phyloP scores from a whole-genome alignment of 208 protist species.

The Leishmania tropica region DNA sequence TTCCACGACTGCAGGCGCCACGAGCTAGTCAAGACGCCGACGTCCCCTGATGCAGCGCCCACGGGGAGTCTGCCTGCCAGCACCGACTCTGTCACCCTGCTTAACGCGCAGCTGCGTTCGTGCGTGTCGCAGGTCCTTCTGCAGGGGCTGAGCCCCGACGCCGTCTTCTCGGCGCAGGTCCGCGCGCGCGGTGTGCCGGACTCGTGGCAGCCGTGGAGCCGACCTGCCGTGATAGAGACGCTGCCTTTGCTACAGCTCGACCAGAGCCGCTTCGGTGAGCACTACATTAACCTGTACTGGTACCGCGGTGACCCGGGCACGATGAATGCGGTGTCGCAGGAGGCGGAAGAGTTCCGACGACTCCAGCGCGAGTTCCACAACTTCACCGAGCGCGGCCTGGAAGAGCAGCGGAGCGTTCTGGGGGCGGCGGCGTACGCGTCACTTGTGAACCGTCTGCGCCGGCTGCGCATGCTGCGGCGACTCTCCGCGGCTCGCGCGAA shows the following conservation, averaged over 20 bases:
- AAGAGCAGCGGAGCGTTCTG: conserved; percentile 46
- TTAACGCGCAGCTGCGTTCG: conserved; percentile 51
- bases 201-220: conserved; percentile 89
- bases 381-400: conserved; percentile 65
- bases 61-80: background rate
- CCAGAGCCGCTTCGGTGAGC: conserved; percentile 88
- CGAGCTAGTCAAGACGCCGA: conserved; percentile 12
- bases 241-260: conserved; percentile 71
- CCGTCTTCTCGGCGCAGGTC: conserved; percentile 46
- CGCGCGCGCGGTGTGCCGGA: conserved; percentile 49
- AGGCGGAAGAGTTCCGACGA: conserved; percentile 45
- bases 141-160: conserved; percentile 42
- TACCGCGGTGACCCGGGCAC: conserved; percentile 47
- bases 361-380: conserved; percentile 68
- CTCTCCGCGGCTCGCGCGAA: conserved; percentile 41
- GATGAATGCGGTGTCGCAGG: conserved; percentile 26
- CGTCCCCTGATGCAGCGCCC: background rate
- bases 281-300: conserved; percentile 93
- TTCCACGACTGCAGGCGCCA: conserved; percentile 22
- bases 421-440: conserved; percentile 48
- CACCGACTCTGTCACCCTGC: conserved; percentile 27
- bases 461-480: conserved; percentile 50
- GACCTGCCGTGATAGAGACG: conserved; percentile 44
- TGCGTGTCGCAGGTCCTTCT: conserved; percentile 41
- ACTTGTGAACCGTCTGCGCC: conserved; percentile 36